These are phyloP conservation scores for Psilocybe cubensis DNA, from an alignment of 768 basidiomycete species.

Conservation along the genomic window DNA sequence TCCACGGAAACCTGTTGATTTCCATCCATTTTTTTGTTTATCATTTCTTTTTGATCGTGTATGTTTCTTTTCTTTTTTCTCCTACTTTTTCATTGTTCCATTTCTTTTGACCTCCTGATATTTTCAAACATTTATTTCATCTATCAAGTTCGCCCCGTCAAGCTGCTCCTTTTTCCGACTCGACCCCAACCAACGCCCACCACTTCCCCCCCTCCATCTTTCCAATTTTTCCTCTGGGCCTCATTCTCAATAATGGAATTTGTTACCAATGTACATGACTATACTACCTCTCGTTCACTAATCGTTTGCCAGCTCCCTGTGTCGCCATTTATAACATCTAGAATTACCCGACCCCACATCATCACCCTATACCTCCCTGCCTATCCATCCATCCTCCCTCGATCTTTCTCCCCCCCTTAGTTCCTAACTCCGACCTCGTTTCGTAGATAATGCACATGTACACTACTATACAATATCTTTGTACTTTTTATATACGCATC, in stretches of 20 bases:
- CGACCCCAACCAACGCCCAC: background rate
- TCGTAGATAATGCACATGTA: conserved; percentile 16
- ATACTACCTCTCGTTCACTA: conserved; percentile 11
- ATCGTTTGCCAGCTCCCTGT: background rate
- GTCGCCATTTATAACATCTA: background rate
- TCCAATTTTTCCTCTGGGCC: conserved; percentile 2
- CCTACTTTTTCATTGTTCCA: background rate
- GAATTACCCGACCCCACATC: background rate
- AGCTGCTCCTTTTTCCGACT: background rate
- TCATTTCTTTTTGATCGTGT: conserved; percentile 1
- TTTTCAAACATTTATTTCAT: background rate
- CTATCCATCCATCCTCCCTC: background rate
- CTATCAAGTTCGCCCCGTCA: conserved; percentile 5
- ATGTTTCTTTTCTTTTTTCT: background rate
- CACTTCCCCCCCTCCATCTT: background rate
- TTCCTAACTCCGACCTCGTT: background rate
- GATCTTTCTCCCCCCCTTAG: background rate
- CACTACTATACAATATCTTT: conserved; percentile 10
- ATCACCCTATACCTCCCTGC: background rate
- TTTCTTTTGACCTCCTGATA: background rate
- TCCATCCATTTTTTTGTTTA: background rate
- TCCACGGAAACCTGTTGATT: background rate
- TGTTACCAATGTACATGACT: conserved; percentile 9
- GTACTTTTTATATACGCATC: background rate
- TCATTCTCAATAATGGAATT: conserved; percentile 1